These are phyloP conservation scores for Penicillium desertorum DNA, from an alignment of 495 filamentous ascomycete species.

Conservation along the genomic window DNA sequence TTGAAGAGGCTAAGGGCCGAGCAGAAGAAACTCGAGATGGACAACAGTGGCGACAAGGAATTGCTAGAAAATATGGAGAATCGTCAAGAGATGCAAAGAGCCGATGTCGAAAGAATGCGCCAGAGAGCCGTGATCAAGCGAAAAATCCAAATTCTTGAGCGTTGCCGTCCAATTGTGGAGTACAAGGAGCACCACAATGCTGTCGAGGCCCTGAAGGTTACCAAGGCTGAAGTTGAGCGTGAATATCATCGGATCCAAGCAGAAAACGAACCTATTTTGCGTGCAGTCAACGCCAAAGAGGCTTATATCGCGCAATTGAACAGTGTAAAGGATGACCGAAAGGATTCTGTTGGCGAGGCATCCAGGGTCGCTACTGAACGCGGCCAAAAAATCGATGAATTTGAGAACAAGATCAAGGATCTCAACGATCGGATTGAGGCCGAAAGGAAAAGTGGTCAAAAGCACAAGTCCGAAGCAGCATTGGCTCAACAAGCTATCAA, in stretches of 20 bases:
- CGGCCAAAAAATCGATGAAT: conserved; percentile 47
- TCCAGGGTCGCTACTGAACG: conserved; percentile 54
- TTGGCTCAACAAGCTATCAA: conserved; percentile 44
- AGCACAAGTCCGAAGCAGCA: conserved; percentile 51
- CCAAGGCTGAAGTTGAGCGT: conserved; percentile 43
- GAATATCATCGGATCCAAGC: conserved; percentile 57
- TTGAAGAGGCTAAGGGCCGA: conserved; percentile 67
- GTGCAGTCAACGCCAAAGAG: conserved; percentile 64
- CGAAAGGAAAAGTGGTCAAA: conserved; percentile 52
- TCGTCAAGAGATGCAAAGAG: conserved; percentile 73
- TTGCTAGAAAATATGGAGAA: conserved; percentile 62
- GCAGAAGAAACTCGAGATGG: conserved; percentile 63
- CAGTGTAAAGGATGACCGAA: conserved; percentile 52
- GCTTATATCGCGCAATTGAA: conserved; percentile 53
- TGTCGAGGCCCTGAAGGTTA: conserved; percentile 46
- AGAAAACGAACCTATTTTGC: conserved; percentile 65
- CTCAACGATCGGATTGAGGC: conserved; percentile 54
- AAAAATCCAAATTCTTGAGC: conserved; percentile 65
- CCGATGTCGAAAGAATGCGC: conserved; percentile 78
- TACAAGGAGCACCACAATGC: conserved; percentile 49
- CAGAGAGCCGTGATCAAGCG: conserved; percentile 68
- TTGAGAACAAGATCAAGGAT: conserved; percentile 56
- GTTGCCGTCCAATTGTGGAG: conserved; percentile 60
- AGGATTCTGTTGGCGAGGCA: conserved; percentile 47
- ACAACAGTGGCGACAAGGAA: conserved; percentile 59